phyloP scores from a whole-genome alignment of 306 rosid species.

The Sicyos edulis region DNA sequence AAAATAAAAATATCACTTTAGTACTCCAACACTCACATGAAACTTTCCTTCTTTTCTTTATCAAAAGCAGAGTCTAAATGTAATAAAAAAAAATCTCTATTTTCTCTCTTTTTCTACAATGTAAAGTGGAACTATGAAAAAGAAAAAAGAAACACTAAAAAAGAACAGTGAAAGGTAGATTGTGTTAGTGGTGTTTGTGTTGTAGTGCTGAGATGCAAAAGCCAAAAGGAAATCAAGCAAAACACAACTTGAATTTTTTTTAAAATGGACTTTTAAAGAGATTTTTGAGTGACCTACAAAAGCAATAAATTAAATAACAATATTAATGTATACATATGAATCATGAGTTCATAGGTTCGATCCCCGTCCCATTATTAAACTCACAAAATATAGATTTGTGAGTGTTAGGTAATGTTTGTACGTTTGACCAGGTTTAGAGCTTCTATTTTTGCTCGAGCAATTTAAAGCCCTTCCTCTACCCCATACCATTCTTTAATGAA shows the following conservation, averaged over 20 bases:
- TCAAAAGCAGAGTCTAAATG: conserved; percentile 13
- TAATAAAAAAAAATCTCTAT: neutral
- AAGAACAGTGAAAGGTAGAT: no score
- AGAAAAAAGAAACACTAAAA: neutral
- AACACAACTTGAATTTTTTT: neutral
- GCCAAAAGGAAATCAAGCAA: neutral
- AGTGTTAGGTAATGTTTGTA: no score
- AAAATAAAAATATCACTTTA: neutral
- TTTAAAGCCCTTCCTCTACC: neutral
- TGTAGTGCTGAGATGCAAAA: neutral
- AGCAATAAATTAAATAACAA: no score
- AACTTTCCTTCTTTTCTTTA: neutral
- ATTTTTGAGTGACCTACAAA: no score
- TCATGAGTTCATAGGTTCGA: no score
- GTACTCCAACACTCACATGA: neutral
- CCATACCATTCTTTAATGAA: neutral
- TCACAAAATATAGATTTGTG: no score
- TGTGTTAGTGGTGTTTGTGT: neutral
- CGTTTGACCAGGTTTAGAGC: neutral
- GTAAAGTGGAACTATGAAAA: neutral
- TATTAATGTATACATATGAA: no score
- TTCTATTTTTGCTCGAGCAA: neutral
- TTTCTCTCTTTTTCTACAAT: neutral
- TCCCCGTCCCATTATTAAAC: no score
- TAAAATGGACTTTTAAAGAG: neutral